Conservation (phyloP, 2,329 filamentous ascomycete species). For the Talaromyces atroroseus region DNA sequence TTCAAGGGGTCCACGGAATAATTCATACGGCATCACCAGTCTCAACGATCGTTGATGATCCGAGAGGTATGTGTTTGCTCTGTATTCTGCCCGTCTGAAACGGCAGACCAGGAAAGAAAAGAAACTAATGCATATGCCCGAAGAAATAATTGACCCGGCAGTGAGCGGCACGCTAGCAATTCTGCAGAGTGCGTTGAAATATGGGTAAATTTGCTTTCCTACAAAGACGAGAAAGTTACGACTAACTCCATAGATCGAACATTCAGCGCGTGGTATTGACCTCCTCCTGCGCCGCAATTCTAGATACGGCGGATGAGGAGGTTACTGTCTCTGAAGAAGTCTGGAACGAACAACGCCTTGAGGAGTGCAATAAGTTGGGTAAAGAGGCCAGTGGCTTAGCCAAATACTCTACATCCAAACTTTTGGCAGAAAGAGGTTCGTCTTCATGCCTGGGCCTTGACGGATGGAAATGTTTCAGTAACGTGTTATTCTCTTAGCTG, state of each 20-base stretch:
- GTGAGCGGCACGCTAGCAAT: background rate
- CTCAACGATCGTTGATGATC: background rate
- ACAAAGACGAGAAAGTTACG: too few relatives aligned
- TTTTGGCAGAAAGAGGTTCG: slow-evolving; percentile 1
- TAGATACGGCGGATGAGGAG: background rate
- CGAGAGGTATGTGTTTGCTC: slow-evolving; percentile 1
- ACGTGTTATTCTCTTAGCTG: background rate
- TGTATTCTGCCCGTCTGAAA: too few relatives aligned
- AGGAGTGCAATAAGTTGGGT: background rate
- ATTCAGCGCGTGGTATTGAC: slow-evolving; percentile 1
- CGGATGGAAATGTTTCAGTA: too few relatives aligned
- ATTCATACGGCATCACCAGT: slow-evolving; percentile 5
- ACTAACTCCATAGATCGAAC: background rate
- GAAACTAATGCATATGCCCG: background rate
- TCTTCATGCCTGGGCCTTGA: background rate
- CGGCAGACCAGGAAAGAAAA: too few relatives aligned
- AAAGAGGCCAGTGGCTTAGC: background rate
- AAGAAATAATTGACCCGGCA: background rate
- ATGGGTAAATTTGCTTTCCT: background rate
- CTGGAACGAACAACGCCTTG: slow-evolving; percentile 2
- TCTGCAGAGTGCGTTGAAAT: background rate
- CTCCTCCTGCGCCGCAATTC: slow-evolving; percentile 1
- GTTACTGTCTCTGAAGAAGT: background rate
- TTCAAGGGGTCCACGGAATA: background rate
- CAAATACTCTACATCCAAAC: slow-evolving; percentile 3